Conservation (phyloP, 2,329 filamentous ascomycete species). For the Ascochyta pisi region DNA sequence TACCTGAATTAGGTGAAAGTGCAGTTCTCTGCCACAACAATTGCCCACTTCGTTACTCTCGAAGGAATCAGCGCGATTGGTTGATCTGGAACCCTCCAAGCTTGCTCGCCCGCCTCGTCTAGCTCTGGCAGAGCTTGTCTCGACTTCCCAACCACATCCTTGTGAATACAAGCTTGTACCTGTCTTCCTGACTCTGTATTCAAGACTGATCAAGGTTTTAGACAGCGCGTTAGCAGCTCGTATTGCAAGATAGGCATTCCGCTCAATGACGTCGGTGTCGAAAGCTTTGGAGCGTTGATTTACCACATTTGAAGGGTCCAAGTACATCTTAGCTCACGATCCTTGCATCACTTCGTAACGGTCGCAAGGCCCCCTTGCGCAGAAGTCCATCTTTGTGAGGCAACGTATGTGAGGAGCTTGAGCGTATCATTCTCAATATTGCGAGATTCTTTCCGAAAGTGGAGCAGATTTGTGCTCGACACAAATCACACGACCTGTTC, state of each 20-base stretch:
- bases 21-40: too few species aligned
- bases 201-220: neutral
- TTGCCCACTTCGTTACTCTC: neutral
- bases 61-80: neutral
- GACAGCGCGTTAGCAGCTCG: neutral
- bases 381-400: neutral
- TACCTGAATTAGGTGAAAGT: too few species aligned
- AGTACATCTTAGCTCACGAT: neutral
- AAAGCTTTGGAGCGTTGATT: neutral
- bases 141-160: neutral
- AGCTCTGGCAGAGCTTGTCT: slow-evolving; percentile 12
- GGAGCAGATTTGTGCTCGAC: neutral
- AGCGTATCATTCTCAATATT: neutral
- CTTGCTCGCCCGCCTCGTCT: slow-evolving; percentile 8
- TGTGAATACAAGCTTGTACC: neutral
- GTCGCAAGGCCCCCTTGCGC: slow-evolving; percentile 4
- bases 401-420: neutral
- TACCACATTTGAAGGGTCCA: neutral
- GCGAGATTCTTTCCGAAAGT: slow-evolving; percentile 16
- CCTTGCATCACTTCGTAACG: slow-evolving; percentile 6
- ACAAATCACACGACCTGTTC: slow-evolving; percentile 1
- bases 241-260: neutral
- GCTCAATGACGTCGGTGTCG: neutral
- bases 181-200: neutral
- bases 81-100: slow-evolving; percentile 3